Percentiles rank a stretch among this genome's conserved stretches.
These are phyloP conservation scores for Pythium insidiosum DNA, from an alignment of 352 stramenopile species.

Conservation along the genomic window DNA sequence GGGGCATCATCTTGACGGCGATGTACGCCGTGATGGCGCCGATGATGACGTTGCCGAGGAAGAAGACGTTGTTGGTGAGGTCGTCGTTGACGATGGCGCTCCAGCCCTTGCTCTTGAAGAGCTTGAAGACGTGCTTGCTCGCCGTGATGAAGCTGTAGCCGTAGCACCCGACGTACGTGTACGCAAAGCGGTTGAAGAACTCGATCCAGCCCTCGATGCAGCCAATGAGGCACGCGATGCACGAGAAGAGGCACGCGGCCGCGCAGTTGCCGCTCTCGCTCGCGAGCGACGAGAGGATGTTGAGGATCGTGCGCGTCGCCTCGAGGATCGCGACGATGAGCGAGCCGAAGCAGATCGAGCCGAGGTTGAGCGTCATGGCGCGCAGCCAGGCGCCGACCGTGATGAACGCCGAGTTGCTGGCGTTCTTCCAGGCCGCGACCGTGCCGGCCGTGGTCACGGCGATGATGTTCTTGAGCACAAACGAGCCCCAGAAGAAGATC, in stretches of 20 bases:
- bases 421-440: conserved; percentile 87
- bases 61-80: conserved; percentile 80
- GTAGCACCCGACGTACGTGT: conserved; percentile 83
- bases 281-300: conserved; percentile 52
- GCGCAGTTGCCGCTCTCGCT: conserved; percentile 69
- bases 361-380: conserved; percentile 84
- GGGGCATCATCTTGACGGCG: conserved; percentile 37
- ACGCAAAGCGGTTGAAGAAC: conserved; percentile 89
- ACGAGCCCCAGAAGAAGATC: conserved; percentile 90
- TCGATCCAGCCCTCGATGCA: conserved; percentile 82
- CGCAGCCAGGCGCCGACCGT: conserved; percentile 70
- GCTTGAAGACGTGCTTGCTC: conserved; percentile 66
- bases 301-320: conserved; percentile 57
- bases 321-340: conserved; percentile 90
- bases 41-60: conserved; percentile 72
- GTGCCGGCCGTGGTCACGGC: conserved; percentile 84
- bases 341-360: conserved; percentile 90
- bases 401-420: conserved; percentile 62
- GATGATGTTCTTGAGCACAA: conserved; percentile 86
- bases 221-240: conserved; percentile 65
- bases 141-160: conserved; percentile 79
- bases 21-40: conserved; percentile 61
- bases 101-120: conserved; percentile 79
- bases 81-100: conserved; percentile 87
- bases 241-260: conserved; percentile 53